Conservation (phyloP, 2,329 filamentous ascomycete species). For the Trichoderma cornu-damae region DNA sequence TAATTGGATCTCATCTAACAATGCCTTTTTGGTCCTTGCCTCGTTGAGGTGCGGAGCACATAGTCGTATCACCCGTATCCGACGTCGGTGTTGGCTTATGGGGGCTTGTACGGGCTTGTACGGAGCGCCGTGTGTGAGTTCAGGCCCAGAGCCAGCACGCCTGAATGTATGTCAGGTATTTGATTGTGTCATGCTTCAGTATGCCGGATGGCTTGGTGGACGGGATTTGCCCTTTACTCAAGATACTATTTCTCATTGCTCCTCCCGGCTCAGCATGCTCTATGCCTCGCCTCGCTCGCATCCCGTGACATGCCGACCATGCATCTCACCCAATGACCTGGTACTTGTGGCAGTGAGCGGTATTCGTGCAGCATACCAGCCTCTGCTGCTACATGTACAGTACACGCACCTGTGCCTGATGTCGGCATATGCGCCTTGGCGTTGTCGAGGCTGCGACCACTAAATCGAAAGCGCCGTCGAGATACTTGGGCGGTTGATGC, state of each 20-base stretch:
- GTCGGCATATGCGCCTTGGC: too few relatives aligned
- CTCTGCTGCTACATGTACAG: not conserved
- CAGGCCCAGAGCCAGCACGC: not conserved
- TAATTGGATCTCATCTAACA: not conserved
- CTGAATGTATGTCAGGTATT: not conserved
- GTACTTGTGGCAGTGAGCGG: not conserved
- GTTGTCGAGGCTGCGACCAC: not conserved
- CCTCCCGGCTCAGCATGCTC: too few relatives aligned
- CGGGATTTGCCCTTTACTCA: too few relatives aligned
- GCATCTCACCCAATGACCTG: conserved; percentile 7
- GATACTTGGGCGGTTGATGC: not conserved
- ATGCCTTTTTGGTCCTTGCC: not conserved
- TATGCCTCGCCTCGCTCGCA: not conserved
- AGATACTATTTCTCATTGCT: not conserved
- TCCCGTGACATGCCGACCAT: conserved; percentile 13
- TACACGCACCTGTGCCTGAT: not conserved
- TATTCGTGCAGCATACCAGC: not conserved
- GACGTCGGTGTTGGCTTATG: not conserved
- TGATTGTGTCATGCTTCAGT: not conserved
- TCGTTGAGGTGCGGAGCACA: not conserved
- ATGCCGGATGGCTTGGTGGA: not conserved
- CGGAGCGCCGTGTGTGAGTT: not conserved
- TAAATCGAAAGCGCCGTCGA: not conserved
- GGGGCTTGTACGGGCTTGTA: not conserved
- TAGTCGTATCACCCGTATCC: not conserved